These are phyloP conservation scores for Globisporangium spiculum DNA, from an alignment of 352 stramenopile genomes.

Conservation along the genomic window DNA sequence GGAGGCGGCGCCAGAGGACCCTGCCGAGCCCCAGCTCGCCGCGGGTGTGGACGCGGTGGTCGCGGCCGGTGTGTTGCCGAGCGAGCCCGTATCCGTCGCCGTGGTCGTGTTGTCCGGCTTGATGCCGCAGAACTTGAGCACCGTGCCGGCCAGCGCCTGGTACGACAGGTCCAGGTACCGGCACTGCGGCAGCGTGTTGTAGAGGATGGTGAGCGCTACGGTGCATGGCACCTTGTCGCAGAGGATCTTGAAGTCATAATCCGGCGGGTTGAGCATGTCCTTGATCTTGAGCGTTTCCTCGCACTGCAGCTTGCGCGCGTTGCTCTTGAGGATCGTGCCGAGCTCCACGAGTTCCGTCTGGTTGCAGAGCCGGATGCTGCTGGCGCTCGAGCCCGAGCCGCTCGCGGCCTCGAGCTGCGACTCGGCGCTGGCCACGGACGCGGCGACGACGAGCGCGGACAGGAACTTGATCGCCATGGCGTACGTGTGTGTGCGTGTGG, in stretches of 20 bases:
- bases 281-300: constrained; percentile 41
- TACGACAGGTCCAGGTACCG: constrained; percentile 51
- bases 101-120: constrained; percentile 32
- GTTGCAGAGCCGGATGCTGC: constrained; percentile 40
- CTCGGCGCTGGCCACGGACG: constrained; percentile 14
- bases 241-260: constrained; percentile 31
- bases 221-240: constrained; percentile 46
- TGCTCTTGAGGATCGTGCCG: constrained; percentile 35
- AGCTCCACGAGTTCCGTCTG: constrained; percentile 37
- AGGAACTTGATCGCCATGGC: constrained; percentile 20
- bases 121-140: constrained; percentile 53
- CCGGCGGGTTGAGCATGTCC: constrained; percentile 41
- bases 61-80: constrained; percentile 10
- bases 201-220: constrained; percentile 52
- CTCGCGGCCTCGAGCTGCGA: constrained; percentile 18
- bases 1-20: constrained; percentile 17
- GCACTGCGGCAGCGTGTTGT: constrained; percentile 59
- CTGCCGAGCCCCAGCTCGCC: constrained; percentile 25
- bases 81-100: constrained; percentile 11
- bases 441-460: constrained; percentile 12
- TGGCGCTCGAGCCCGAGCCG: constrained; percentile 32
- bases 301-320: constrained; percentile 54
- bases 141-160: constrained; percentile 32
- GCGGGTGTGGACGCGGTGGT: constrained; percentile 8
- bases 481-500: neutral